Evolutionary conservation across 345 rosid genomes (phyloP), one percentile per base, ranked within the genome.

Genomic region (Brassica nigra): DNA sequence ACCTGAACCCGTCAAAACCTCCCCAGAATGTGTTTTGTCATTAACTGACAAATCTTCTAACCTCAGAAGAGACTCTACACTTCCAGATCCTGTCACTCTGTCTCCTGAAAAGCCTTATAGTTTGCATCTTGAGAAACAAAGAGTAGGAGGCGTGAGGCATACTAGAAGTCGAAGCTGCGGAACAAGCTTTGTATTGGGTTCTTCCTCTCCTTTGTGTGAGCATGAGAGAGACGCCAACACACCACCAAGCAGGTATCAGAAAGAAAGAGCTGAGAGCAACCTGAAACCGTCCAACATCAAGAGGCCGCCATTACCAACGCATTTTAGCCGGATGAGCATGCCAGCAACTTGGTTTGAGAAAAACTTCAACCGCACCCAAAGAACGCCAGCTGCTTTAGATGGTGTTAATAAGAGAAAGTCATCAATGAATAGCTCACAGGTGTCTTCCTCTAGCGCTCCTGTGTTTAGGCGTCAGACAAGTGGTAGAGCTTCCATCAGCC

Each of bases 121-220:
- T 69, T 75, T 79, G 85, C 72, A 70, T 68, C 78, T 70, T 71
- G 89, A 82, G 75, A 86, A 84, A 4, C 72, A 71, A 59, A 78
- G 71, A 37, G 70, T 79, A 29, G 78, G 78, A 71, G 84, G 85
- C 80, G 78, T 79, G 81, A 82, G 85, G 79, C 74, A 90, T 69
- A 55, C 58, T 14, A 88, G 88, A 70, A 94, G 97, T 83, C 88
- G 71, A 80, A 94, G 98, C 82, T 91, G 91, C 73, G 85, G 82
- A 81, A 89, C 90, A 59, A 87, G 86, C 69, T 75, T 90, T 10
- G 70, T 66, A 67, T 64, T 76, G 2, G 82, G 58, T 67, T 80
- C 75, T 62, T 75, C 87, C 28, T 52, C 71, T 2, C 9, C 68
- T 58, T 79, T 78, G 78, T 77, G 55, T 70, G 87, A 85, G 79